phyloP scores from a whole-genome alignment of 495 filamentous ascomycete species.

The Podospora appendiculata region DNA sequence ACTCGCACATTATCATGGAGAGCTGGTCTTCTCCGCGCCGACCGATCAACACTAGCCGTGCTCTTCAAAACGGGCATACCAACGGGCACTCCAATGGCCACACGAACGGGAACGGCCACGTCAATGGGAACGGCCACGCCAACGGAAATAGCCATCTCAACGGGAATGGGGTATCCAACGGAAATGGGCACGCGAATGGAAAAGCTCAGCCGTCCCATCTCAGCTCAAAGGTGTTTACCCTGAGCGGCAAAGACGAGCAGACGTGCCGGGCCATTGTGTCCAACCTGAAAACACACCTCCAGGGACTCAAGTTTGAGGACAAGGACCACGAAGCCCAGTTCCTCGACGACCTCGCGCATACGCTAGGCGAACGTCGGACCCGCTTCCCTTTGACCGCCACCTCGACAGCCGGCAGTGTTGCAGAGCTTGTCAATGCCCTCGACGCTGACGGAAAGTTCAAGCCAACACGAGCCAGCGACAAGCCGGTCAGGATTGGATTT shows the following conservation, averaged over 20 bases:
- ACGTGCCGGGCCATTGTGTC: conserved; percentile 20
- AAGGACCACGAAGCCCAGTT: background rate
- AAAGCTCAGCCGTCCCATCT: background rate
- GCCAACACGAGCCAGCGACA: conserved; percentile 12
- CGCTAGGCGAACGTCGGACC: conserved; percentile 20
- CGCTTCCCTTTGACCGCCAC: conserved; percentile 20
- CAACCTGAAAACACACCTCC: conserved; percentile 16
- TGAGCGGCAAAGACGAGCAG: conserved; percentile 31
- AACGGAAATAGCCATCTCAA: too few relatives aligned
- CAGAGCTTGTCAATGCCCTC: conserved; percentile 18
- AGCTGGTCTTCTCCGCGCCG: conserved; percentile 3
- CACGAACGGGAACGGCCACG: too few relatives aligned
- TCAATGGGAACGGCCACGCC: too few relatives aligned
- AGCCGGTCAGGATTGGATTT: conserved; percentile 21
- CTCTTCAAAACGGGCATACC: background rate
- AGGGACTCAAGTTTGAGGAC: background rate
- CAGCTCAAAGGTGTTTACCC: conserved; percentile 30
- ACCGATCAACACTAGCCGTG: background rate
- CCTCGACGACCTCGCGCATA: conserved; percentile 26
- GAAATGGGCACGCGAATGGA: too few relatives aligned
- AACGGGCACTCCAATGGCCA: too few relatives aligned
- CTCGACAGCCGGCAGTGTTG: background rate
- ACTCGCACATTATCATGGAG: conserved; percentile 31
- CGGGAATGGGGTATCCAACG: too few relatives aligned
- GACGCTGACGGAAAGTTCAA: background rate